Conservation (phyloP, 176 grass and related monocot species). For the Carex myosuroides region DNA sequence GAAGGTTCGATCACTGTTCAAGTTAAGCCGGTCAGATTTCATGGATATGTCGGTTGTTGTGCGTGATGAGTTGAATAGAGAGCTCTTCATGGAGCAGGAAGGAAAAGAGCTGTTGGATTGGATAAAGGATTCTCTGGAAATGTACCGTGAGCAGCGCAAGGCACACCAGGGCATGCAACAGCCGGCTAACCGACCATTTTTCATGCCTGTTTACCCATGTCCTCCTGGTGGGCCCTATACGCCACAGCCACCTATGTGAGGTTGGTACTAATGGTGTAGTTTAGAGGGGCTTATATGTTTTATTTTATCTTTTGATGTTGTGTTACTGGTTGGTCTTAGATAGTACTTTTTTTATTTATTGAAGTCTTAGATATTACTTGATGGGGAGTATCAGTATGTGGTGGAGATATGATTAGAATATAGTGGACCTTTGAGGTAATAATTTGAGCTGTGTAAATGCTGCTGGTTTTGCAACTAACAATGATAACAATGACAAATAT, state of each 20-base stretch:
- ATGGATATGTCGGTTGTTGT: conserved; percentile 8
- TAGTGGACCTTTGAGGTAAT: not conserved
- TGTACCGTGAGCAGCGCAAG: not conserved
- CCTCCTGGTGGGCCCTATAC: not conserved
- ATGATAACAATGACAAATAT: no score
- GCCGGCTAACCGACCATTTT: not conserved
- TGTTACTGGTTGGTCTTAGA: not conserved
- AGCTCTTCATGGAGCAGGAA: conserved; percentile 20
- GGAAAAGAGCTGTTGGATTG: not conserved
- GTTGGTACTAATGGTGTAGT: not conserved
- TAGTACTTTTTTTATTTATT: no score
- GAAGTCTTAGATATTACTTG: not conserved
- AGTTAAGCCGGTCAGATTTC: conserved; percentile 11
- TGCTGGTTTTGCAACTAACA: not conserved
- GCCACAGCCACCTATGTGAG: not conserved
- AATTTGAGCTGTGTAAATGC: no score
- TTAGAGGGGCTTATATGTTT: not conserved
- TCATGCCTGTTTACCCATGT: not conserved
- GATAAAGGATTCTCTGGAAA: conserved; percentile 1
- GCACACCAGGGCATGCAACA: not conserved
- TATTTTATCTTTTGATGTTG: not conserved
- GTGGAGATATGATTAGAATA: not conserved
- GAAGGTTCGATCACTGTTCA: not conserved
- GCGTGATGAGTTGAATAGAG: conserved; percentile 12
- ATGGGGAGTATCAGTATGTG: not conserved